Evolutionary conservation across 2,329 filamentous ascomycete species (phyloP), one percentile per base, ranked within the genome.

Genomic region (Metarhizium robertsii): DNA sequence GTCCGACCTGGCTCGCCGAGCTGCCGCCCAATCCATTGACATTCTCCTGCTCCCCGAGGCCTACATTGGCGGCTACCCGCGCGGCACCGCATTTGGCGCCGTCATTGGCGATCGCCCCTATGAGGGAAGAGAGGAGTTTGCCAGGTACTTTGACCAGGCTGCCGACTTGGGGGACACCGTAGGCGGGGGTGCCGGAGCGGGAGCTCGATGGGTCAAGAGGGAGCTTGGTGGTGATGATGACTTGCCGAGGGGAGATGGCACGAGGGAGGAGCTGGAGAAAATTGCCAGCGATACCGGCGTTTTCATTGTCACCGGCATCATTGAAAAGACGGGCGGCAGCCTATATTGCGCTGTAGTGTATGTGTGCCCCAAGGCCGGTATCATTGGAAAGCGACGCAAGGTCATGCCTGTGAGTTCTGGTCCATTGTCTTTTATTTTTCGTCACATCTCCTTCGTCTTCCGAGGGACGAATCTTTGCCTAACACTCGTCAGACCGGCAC

Each of bases 21-120:
- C 91, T n/a, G 80, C 85, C 3, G 62, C 68, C 1, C 66, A 73
- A 55, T 62, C 66, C 3, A 72, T 81, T 43, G 77, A 94, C 67
- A 78, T 96, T 52, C 78, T 96, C 32, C 83, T 96, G 53, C 92
- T 96, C 58, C 92, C 92, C 0, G 92, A 97, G 74, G 92, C 92
- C 25, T 96, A 90, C 67, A 79, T 96, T 2, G 92, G 92, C 50
- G 92, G 92, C 1, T 96, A 96, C 67, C 92, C 92, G 18, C 86
- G 92, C 11, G 90, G 87, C 18, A 86, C 85, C 59, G 75, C 76
- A 52, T 96, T 96, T 65, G 91, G 91, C 4, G 84, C 84, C 50
- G 78, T 81, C 2, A 78, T 96, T 6, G 92, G 92, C 4, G 76
- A 79, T 16, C 84, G 92, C 42, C 78, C 80, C 0, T 74, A 79